Evolutionary conservation across 352 stramenopile genomes (phyloP).

Genomic region (Phytophthora pluvialis): DNA sequence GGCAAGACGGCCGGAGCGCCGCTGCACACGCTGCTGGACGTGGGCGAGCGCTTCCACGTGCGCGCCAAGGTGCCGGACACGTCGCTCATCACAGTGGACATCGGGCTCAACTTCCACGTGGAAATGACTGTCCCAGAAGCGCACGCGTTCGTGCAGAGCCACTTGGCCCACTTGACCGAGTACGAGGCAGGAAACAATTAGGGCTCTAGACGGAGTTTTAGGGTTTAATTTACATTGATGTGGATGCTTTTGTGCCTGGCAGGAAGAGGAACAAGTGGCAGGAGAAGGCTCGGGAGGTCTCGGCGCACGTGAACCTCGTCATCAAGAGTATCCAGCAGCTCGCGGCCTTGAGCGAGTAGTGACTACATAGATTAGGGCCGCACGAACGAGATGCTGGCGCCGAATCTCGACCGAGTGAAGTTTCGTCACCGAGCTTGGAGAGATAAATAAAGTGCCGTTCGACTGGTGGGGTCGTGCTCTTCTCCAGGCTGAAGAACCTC

Average conservation of each 20-base stretch:
- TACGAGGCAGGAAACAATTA: constrained; percentile 21
- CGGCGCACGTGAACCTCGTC: constrained; percentile 76
- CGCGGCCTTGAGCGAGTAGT: constrained; percentile 44
- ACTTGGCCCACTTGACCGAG: constrained; percentile 59
- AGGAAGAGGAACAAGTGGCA: constrained; percentile 78
- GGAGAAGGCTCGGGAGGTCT: constrained; percentile 70
- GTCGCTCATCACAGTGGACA: constrained; percentile 68
- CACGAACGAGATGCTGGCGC: no score
- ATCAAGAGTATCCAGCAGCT: constrained; percentile 82
- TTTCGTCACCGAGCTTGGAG: constrained; percentile 2
- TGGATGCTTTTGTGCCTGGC: background rate
- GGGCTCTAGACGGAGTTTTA: no score
- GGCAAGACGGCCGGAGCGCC: constrained; percentile 9
- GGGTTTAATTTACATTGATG: background rate
- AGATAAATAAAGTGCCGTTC: constrained; percentile 26
- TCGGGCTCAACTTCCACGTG: constrained; percentile 78
- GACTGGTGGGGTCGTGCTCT: background rate
- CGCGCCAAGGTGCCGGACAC: constrained; percentile 68
- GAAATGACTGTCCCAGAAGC: constrained; percentile 81
- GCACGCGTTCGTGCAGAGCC: constrained; percentile 54
- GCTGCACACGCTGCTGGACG: constrained; percentile 64
- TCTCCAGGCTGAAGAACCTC: background rate
- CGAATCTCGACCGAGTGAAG: background rate
- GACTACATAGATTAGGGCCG: no score
- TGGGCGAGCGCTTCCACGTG: constrained; percentile 78